Percentiles rank a stretch among this genome's conserved stretches.
These are phyloP conservation scores for Colletotrichum theobromicola DNA, from an alignment of 2,329 filamentous ascomycete genomes.

Conservation along the genomic window DNA sequence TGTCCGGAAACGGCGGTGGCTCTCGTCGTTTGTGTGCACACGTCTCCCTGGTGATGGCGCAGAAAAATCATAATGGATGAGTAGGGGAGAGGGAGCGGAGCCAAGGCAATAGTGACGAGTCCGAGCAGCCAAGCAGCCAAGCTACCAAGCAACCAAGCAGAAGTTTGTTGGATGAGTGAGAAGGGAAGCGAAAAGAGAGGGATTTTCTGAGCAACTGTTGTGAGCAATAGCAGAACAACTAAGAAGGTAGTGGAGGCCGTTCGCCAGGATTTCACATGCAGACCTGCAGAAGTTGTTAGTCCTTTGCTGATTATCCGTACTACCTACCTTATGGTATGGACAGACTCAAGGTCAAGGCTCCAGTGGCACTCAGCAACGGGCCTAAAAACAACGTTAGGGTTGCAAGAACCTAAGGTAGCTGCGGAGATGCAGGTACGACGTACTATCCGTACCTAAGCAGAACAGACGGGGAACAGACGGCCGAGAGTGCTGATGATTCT, in stretches of 20 bases:
- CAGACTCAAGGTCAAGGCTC: neutral
- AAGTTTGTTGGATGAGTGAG: neutral
- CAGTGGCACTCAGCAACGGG: slow-evolving; percentile 2
- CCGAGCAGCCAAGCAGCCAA: neutral
- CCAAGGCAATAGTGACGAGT: neutral
- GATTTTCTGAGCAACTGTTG: neutral
- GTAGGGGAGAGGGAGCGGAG: neutral
- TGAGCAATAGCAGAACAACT: neutral
- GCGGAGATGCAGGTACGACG: too few species aligned
- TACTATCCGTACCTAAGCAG: neutral
- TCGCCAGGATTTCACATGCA: neutral
- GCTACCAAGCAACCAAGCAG: neutral
- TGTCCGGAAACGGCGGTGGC: neutral
- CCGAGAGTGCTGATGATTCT: neutral
- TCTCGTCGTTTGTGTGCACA: neutral
- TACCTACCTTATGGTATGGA: too few species aligned
- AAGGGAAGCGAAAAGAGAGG: neutral
- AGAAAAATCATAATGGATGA: neutral
- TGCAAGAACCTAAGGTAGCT: neutral
- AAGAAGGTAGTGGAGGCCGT: neutral
- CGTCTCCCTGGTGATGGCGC: neutral
- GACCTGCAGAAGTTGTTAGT: neutral
- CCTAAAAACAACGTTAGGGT: neutral
- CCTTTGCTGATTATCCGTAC: neutral
- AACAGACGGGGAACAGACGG: neutral